phyloP scores from a whole-genome alignment of 176 grass and related monocot species.

The Phoenix dactylifera region DNA sequence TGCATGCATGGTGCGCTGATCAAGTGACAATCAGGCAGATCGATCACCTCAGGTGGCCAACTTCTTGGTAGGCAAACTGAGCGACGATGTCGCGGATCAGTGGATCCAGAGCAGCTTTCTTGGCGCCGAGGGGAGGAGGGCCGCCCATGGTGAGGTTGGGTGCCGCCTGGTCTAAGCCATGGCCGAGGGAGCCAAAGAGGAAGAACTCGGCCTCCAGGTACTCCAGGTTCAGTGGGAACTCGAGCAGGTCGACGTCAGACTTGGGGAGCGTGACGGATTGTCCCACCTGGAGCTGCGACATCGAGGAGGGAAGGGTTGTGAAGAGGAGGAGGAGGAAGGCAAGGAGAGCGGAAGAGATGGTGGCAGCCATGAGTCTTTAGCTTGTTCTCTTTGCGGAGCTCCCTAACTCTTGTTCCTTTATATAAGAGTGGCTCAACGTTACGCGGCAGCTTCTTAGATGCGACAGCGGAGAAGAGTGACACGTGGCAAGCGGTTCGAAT shows the following conservation, averaged over 20 bases:
- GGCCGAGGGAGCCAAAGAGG: slow-evolving; percentile 54
- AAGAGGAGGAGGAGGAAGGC: slow-evolving; percentile 15
- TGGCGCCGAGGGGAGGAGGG: slow-evolving; percentile 47
- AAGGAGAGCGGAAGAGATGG: slow-evolving; percentile 12
- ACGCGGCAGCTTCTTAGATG: no score
- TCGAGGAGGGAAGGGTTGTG: background rate
- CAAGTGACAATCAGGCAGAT: background rate
- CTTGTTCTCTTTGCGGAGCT: background rate
- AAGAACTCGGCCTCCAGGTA: slow-evolving; percentile 86
- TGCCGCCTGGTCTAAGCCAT: slow-evolving; percentile 53
- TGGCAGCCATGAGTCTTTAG: background rate
- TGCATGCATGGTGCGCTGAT: no score
- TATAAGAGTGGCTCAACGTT: no score
- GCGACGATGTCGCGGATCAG: slow-evolving; percentile 42
- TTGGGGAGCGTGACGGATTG: background rate
- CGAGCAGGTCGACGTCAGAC: slow-evolving; percentile 60
- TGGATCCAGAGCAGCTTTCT: slow-evolving; percentile 37
- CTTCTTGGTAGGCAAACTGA: slow-evolving; percentile 94
- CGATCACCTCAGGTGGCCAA: slow-evolving; percentile 64
- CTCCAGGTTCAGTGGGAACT: slow-evolving; percentile 88
- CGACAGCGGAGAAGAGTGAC: no score
- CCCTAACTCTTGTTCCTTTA: no score
- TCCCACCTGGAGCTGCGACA: background rate
- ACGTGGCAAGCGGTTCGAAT: no score
- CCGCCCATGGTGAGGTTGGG: slow-evolving; percentile 51